Evolutionary conservation across 1,284 basidiomycete species (phyloP).

Genomic region (Polyporus tsugae): DNA sequence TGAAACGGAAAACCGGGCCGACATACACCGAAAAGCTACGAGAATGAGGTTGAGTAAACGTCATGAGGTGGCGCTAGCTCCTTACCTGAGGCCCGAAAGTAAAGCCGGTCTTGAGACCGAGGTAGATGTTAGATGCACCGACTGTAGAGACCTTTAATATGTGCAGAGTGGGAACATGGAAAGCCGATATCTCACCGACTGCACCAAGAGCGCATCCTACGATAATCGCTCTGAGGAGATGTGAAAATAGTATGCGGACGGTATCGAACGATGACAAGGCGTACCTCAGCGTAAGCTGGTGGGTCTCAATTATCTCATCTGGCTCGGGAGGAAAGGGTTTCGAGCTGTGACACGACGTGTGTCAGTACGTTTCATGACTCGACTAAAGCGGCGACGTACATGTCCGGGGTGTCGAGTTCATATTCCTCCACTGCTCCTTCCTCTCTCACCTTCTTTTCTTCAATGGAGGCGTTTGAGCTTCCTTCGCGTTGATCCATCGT

Average conservation of each 20-base stretch:
- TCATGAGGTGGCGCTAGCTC: not conserved
- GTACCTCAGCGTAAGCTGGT: slow-evolving; percentile 60
- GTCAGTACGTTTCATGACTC: not conserved
- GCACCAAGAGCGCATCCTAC: slow-evolving; percentile 70
- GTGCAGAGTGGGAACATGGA: not conserved
- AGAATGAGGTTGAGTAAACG: slow-evolving; percentile 6
- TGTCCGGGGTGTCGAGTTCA: slow-evolving; percentile 19
- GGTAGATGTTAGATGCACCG: slow-evolving; percentile 53
- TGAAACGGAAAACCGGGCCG: slow-evolving; percentile 25
- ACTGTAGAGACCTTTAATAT: slow-evolving; percentile 18
- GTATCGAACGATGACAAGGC: slow-evolving; percentile 9
- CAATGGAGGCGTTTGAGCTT: slow-evolving; percentile 15
- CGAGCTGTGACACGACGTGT: slow-evolving; percentile 20
- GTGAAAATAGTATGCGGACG: not conserved
- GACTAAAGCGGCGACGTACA: not conserved
- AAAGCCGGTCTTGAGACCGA: slow-evolving; percentile 75
- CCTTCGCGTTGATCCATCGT: slow-evolving; percentile 3
- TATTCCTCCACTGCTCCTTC: slow-evolving; percentile 11
- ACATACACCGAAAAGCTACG: slow-evolving; percentile 56
- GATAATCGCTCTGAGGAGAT: slow-evolving; percentile 54
- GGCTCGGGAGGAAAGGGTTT: slow-evolving; percentile 62
- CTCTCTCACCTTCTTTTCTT: slow-evolving; percentile 14
- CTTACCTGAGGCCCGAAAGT: slow-evolving; percentile 64
- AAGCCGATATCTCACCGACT: slow-evolving; percentile 46
- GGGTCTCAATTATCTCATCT: slow-evolving; percentile 57